Percentiles rank a stretch among this genome's conserved stretches.
phyloP scores from a whole-genome alignment of 1,139 yeast species.

The Magnusiomyces ingens region DNA sequence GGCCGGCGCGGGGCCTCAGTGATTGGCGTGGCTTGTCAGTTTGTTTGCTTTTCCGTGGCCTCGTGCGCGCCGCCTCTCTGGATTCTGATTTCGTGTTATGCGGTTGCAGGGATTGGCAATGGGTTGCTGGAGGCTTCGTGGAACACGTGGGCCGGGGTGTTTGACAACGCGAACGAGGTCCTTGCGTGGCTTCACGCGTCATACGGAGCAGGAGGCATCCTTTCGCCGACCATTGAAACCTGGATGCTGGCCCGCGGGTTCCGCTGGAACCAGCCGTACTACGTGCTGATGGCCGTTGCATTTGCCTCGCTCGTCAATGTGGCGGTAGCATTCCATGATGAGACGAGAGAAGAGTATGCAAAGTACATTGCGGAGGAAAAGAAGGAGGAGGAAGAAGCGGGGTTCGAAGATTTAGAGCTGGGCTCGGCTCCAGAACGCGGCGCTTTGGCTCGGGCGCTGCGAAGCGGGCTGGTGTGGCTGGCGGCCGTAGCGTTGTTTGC shows the following conservation, averaged over 20 bases:
- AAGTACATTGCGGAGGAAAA: not conserved
- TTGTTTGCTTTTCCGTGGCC: conserved; percentile 40
- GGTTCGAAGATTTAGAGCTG: not conserved
- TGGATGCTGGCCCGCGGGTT: conserved; percentile 44
- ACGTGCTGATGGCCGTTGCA: conserved; percentile 42
- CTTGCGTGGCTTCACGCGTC: conserved; percentile 52
- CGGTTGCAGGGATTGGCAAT: conserved; percentile 53
- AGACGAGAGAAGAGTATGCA: conserved; percentile 18
- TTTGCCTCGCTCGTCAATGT: conserved; percentile 22
- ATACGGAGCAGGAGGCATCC: conserved; percentile 59
- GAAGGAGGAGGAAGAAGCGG: not conserved
- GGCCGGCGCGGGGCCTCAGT: conserved; percentile 39
- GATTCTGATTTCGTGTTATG: conserved; percentile 44
- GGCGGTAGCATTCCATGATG: conserved; percentile 21
- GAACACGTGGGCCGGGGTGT: conserved; percentile 49
- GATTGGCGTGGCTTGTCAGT: conserved; percentile 35
- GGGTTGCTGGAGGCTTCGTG: conserved; percentile 52
- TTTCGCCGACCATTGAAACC: conserved; percentile 54
- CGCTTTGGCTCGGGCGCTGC: not conserved
- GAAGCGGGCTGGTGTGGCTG: conserved; percentile 42
- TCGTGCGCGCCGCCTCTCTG: conserved; percentile 38
- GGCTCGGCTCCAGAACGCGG: not conserved
- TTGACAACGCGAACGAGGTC: conserved; percentile 44
- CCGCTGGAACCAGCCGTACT: conserved; percentile 50
- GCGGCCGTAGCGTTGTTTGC: conserved; percentile 49